Percentiles rank a stretch among this genome's conserved stretches.
Conservation (phyloP, 176 grass and related monocot genomes). For the Chrysopogon serrulatus region DNA sequence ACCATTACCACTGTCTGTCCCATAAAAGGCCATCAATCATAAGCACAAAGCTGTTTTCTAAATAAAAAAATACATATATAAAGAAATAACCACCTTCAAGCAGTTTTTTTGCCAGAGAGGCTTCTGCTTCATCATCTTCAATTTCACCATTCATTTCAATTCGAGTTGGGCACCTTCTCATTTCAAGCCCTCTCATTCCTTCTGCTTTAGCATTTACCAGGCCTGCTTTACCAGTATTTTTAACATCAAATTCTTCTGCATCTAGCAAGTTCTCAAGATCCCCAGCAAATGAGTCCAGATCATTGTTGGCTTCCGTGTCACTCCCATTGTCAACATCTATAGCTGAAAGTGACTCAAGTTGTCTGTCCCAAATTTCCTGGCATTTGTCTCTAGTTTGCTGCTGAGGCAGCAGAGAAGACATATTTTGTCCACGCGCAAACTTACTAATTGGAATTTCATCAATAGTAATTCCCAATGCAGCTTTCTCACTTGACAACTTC, state of each 20-base stretch:
- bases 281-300: constrained; percentile 91
- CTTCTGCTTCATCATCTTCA: constrained; percentile 81
- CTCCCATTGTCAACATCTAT: constrained; percentile 63
- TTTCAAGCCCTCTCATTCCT: constrained; percentile 55
- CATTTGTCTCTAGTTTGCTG: constrained; percentile 94
- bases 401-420: constrained; percentile 89
- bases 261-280: constrained; percentile 96
- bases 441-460: constrained; percentile 80
- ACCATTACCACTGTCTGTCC: constrained; percentile 59
- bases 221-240: constrained; percentile 47
- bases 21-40: constrained; percentile 9
- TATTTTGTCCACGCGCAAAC: constrained; percentile 85
- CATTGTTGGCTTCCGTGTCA: constrained; percentile 71
- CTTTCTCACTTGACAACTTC: constrained; percentile 90
- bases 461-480: constrained; percentile 62
- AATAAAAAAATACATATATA: constrained; percentile 2
- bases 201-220: constrained; percentile 50
- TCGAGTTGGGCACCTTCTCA: constrained; percentile 62
- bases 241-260: constrained; percentile 82
- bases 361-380: constrained; percentile 97
- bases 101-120: constrained; percentile 57
- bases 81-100: constrained; percentile 64
- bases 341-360: constrained; percentile 81
- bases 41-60: constrained; percentile 6
- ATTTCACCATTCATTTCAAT: constrained; percentile 55